Conservation (phyloP, 140 eudicot genomes). For the Bidens hawaiensis region DNA sequence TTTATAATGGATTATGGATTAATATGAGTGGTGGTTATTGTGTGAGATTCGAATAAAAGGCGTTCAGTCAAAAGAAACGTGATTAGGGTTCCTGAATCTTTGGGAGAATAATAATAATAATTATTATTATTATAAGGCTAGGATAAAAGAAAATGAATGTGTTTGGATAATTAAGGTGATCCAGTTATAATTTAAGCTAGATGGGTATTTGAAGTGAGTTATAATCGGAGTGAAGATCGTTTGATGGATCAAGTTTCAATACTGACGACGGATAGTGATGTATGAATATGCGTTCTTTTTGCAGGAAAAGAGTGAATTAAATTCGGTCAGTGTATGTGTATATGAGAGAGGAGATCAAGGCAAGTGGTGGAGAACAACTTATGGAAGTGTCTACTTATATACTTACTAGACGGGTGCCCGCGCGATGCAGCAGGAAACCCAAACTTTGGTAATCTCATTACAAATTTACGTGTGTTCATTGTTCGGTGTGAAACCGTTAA, state of each 20-base stretch:
- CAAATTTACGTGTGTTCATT: too few species aligned
- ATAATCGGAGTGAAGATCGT: constrained; percentile 27
- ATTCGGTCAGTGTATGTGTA: constrained; percentile 18
- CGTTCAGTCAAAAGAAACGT: constrained; percentile 36
- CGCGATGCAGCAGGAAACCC: too few species aligned
- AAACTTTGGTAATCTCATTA: too few species aligned
- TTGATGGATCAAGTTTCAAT: neutral
- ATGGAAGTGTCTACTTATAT: constrained; percentile 42
- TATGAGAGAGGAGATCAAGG: constrained; percentile 18
- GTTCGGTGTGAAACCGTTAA: too few species aligned
- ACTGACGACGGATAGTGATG: constrained; percentile 23
- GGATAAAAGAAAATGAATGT: too few species aligned
- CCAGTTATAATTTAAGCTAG: too few species aligned
- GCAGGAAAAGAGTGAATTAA: constrained; percentile 26
- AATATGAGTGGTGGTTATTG: constrained; percentile 27
- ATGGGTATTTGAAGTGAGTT: constrained; percentile 22
- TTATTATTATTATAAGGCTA: too few species aligned
- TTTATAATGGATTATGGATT: constrained; percentile 23
- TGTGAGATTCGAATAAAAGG: constrained; percentile 35
- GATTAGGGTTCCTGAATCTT: constrained; percentile 30
- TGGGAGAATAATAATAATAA: constrained; percentile 15
- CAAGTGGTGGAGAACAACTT: constrained; percentile 37
- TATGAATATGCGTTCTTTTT: constrained; percentile 36
- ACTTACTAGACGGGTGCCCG: too few species aligned
- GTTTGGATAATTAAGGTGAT: constrained; percentile 28